Evolutionary conservation across 768 basidiomycete genomes (phyloP), one percentile per base, ranked within the genome.

Genomic region (Mycena metata): DNA sequence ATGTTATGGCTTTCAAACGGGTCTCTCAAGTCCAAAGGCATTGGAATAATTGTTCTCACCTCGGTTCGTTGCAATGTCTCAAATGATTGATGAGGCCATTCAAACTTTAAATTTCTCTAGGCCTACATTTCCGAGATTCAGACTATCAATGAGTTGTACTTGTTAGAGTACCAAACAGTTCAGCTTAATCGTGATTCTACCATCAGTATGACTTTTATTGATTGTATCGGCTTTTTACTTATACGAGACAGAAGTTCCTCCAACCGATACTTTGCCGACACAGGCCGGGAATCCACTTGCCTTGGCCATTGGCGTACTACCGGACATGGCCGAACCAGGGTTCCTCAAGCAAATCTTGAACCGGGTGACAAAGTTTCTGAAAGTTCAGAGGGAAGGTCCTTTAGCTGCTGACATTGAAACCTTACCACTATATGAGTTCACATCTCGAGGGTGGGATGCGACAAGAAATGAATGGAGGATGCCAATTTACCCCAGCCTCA

Each of bases 401-500:
- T 8, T 13, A 4, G n/a, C 11, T 13, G 2, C 7, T 58, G 42
- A 30, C 10, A 10, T 47, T 47, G 19, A 47, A 21, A 8, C 43
- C 42, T 58, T 17, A 33, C 36, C 56, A 45, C n/a, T 58, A 24
- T 3, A 43, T n/a, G 56, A 58, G 13, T 30, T 58, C 17, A 30
- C 26, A 45, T 23, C 56, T 19, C 56, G 42, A 9, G 56, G 56
- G 12, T 58, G 56, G 56, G 56, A 58, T 45, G 56, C 42, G 19
- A 30, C 17, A 16, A 23, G 21, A 10, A 24, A 58, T 41, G 23
- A 16, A 19, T 58, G 41, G 56, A 58, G 41, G 21, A 45, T 45
- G 56, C 56, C 56, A 19, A 42, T 26, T 2, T 58, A 45, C 43
- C 56, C 56, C 16, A 15, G 10, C 16, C 30, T 26, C 41, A 41